These are phyloP conservation scores for Metschnikowia similis DNA, from an alignment of 805 yeast genomes.

Conservation along the genomic window DNA sequence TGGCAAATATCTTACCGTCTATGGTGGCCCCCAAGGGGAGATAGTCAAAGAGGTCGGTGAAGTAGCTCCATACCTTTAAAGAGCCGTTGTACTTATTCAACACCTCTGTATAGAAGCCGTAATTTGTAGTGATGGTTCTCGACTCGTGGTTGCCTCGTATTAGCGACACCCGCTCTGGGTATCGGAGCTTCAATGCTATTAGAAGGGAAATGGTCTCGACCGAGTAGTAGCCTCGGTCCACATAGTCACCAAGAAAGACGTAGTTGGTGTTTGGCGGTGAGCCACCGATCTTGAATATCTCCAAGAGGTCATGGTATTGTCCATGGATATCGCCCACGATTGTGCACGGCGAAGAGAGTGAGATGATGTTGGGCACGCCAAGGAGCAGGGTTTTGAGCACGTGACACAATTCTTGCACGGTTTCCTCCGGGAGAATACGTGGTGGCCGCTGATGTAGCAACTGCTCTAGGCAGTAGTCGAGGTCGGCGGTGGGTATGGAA, in stretches of 20 bases:
- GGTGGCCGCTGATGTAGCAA: constrained; percentile 41
- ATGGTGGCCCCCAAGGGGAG: constrained; percentile 62
- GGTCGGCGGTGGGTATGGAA: constrained; percentile 31
- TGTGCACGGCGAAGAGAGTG: constrained; percentile 80
- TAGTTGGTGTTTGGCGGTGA: constrained; percentile 91
- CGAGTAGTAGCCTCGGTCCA: constrained; percentile 90
- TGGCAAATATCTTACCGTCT: constrained; percentile 86
- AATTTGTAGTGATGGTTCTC: constrained; percentile 92
- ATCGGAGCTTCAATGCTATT: constrained; percentile 78
- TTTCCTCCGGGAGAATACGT: constrained; percentile 36
- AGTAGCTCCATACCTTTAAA: constrained; percentile 75
- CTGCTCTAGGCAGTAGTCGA: constrained; percentile 42
- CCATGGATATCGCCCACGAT: constrained; percentile 98
- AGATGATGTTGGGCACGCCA: constrained; percentile 81
- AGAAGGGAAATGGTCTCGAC: constrained; percentile 87
- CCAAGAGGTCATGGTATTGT: constrained; percentile 89
- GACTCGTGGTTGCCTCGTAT: constrained; percentile 96
- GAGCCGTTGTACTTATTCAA: constrained; percentile 76
- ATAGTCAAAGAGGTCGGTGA: constrained; percentile 92
- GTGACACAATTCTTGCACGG: constrained; percentile 33
- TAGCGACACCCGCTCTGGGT: constrained; percentile 75
- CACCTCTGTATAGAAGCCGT: constrained; percentile 96
- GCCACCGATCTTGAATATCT: constrained; percentile 92
- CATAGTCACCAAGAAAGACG: constrained; percentile 91
- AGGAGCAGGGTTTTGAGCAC: constrained; percentile 78